Evolutionary conservation across 768 basidiomycete species (phyloP).

Genomic region (Auricularia heimuer): DNA sequence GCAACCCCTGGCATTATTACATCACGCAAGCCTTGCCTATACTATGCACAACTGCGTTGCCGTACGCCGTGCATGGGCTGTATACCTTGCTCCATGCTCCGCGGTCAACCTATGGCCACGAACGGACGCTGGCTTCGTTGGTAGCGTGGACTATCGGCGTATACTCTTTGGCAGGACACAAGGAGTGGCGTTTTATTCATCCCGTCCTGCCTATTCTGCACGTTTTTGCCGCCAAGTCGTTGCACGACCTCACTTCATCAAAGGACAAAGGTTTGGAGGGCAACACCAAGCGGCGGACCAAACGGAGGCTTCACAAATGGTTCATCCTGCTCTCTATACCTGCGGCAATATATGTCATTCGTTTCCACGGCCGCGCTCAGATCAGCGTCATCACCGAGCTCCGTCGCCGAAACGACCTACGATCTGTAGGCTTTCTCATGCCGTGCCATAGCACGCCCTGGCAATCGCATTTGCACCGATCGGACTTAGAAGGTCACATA

Average conservation of each 20-base stretch:
- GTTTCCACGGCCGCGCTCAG: conserved; percentile 73
- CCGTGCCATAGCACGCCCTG: conserved; percentile 97
- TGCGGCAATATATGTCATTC: conserved; percentile 55
- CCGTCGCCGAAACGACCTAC: conserved; percentile 40
- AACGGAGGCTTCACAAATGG: conserved; percentile 27
- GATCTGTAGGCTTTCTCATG: conserved; percentile 72
- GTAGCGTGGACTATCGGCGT: conserved; percentile 52
- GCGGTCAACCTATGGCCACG: no score
- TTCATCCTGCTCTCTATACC: conserved; percentile 49
- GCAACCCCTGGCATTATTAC: conserved; percentile 83
- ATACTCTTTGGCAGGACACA: conserved; percentile 82
- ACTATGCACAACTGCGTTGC: conserved; percentile 60
- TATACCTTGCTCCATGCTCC: conserved; percentile 22
- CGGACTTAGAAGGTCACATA: conserved; percentile 49
- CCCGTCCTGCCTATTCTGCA: conserved; percentile 81
- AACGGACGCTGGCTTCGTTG: conserved; percentile 31
- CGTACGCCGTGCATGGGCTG: conserved; percentile 58
- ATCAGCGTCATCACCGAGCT: conserved; percentile 65
- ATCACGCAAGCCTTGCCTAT: conserved; percentile 78
- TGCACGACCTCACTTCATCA: conserved; percentile 38
- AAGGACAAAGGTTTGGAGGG: conserved; percentile 7
- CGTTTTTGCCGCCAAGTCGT: conserved; percentile 62
- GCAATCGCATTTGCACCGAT: conserved; percentile 75
- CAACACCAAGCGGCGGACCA: conserved; percentile 18
- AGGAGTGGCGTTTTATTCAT: conserved; percentile 97